A percentile compares a stretch with the other conserved stretches of the same genome.
phyloP scores from a whole-genome alignment of 352 stramenopile genomes.

The Phytophthora hybrid region DNA sequence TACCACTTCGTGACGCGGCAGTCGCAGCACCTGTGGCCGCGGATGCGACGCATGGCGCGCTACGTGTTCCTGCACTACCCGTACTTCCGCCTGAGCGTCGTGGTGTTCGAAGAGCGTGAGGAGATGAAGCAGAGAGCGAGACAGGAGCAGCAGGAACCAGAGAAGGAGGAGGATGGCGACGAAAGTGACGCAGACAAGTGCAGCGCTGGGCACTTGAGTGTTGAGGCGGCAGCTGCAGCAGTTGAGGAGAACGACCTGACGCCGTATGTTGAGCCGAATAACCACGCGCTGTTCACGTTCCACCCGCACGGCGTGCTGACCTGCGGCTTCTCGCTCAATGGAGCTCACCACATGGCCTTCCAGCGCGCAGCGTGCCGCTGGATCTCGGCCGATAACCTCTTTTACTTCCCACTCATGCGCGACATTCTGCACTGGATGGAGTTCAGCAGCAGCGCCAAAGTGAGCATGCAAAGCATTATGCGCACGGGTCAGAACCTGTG shows the following conservation, averaged over 20 bases:
- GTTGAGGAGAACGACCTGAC: slow-evolving; percentile 32
- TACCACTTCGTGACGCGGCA: slow-evolving; percentile 44
- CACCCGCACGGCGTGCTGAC: slow-evolving; percentile 76
- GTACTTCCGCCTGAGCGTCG: slow-evolving; percentile 58
- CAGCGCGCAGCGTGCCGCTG: slow-evolving; percentile 55
- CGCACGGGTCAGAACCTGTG: slow-evolving; percentile 65
- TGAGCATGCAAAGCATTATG: slow-evolving; percentile 65
- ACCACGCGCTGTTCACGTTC: slow-evolving; percentile 51
- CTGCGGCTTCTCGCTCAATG: slow-evolving; percentile 65
- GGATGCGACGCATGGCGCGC: slow-evolving; percentile 48
- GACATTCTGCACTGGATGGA: slow-evolving; percentile 80
- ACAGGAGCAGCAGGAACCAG: slow-evolving; percentile 5
- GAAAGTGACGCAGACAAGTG: background rate
- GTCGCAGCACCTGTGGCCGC: slow-evolving; percentile 51
- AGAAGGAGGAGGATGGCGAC: slow-evolving; percentile 21
- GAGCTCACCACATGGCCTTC: slow-evolving; percentile 60
- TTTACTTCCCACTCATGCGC: slow-evolving; percentile 72
- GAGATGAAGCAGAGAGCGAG: slow-evolving; percentile 3
- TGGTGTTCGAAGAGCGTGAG: slow-evolving; percentile 57
- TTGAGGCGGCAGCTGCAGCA: slow-evolving; percentile 5
- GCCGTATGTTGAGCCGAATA: slow-evolving; percentile 23
- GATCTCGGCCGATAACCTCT: slow-evolving; percentile 76
- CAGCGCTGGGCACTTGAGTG: slow-evolving; percentile 8
- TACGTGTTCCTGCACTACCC: slow-evolving; percentile 59
- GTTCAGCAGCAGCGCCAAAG: slow-evolving; percentile 60